Conservation (phyloP, 2,329 filamentous ascomycete species). For the Aspergillus pseudotamarii region DNA sequence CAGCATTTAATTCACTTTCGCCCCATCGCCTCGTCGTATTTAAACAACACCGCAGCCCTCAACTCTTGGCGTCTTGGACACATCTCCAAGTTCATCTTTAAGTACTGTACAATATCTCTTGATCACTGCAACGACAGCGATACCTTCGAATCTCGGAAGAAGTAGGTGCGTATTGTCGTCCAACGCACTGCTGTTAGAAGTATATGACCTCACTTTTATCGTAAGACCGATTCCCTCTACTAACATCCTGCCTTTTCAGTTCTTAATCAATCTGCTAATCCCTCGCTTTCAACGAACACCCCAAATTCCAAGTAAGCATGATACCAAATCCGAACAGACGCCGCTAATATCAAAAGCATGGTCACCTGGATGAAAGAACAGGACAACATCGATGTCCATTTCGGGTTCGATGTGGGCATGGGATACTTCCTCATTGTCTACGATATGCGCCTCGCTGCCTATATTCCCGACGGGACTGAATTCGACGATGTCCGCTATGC, state of each 20-base stretch:
- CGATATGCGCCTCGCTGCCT: not conserved
- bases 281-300: not conserved
- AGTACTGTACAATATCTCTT: too few species aligned
- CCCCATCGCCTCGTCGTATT: not conserved
- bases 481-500: not conserved
- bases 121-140: not conserved
- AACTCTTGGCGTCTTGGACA: not conserved
- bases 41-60: not conserved
- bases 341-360: not conserved
- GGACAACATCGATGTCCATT: not conserved
- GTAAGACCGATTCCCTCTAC: too few species aligned
- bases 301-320: not conserved
- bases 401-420: not conserved
- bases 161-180: not conserved
- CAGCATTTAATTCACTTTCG: not conserved
- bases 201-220: too few species aligned
- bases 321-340: not conserved
- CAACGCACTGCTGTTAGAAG: too few species aligned
- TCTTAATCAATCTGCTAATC: too few species aligned
- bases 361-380: not conserved
- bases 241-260: too few species aligned
- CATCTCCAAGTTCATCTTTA: not conserved
- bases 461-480: not conserved
- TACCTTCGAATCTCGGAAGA: not conserved
- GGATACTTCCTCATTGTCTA: not conserved